These are phyloP conservation scores for Peziza echinospora DNA, from an alignment of 495 filamentous ascomycete genomes.

Conservation along the genomic window DNA sequence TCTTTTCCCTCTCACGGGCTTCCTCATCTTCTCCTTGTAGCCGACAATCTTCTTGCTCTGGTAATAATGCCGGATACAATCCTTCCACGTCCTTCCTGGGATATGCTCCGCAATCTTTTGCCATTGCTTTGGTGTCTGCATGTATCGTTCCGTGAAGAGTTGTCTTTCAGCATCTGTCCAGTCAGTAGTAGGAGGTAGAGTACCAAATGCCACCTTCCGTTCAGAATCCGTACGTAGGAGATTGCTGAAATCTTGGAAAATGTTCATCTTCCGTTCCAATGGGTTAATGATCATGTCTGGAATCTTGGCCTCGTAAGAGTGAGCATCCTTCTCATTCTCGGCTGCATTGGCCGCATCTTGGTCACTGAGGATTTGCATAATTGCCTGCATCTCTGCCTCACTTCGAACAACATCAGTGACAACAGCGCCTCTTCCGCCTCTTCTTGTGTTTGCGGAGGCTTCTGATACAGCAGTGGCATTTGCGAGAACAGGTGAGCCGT, in stretches of 20 bases:
- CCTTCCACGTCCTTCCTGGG: conserved; percentile 59
- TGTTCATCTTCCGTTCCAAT: conserved; percentile 25
- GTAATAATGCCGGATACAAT: conserved; percentile 92
- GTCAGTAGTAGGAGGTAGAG: conserved; percentile 54
- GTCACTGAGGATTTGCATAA: conserved; percentile 14
- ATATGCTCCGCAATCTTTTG: conserved; percentile 63
- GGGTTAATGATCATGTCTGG: conserved; percentile 48
- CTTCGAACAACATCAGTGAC: conserved; percentile 19
- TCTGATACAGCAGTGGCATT: conserved; percentile 5
- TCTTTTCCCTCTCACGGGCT: conserved; percentile 42
- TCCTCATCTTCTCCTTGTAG: conserved; percentile 67
- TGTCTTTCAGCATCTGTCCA: conserved; percentile 63
- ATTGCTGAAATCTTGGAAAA: conserved; percentile 54
- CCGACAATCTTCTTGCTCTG: conserved; percentile 69
- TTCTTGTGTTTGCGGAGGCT: conserved; percentile 10
- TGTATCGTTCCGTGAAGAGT: conserved; percentile 56
- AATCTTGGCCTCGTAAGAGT: conserved; percentile 43
- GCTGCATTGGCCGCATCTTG: conserved; percentile 16
- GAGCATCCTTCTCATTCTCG: conserved; percentile 1
- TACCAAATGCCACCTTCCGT: conserved; percentile 51
- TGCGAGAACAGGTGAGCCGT: conserved; percentile 7
- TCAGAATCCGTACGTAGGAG: conserved; percentile 35
- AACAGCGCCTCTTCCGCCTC: conserved; percentile 9
- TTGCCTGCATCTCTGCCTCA: conserved; percentile 20
- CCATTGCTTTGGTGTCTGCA: conserved; percentile 76